A percentile compares a stretch with the other conserved stretches of the same genome.
These are phyloP conservation scores for Penicillium lividum DNA, from an alignment of 495 filamentous ascomycete genomes.

Conservation along the genomic window DNA sequence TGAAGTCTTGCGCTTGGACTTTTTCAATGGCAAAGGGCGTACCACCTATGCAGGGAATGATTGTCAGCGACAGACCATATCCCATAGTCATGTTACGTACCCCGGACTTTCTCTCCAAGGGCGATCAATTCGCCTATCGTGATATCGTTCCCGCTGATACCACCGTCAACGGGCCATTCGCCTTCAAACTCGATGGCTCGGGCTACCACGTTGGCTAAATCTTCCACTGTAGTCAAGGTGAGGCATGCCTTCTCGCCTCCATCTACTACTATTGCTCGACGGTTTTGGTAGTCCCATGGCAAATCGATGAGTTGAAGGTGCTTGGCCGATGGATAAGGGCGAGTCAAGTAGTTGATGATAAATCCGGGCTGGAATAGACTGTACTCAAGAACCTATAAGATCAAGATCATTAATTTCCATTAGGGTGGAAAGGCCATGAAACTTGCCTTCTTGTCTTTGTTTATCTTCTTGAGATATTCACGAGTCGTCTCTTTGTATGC, in stretches of 20 bases:
- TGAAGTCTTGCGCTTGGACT: slow-evolving; percentile 46
- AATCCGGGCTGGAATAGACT: slow-evolving; percentile 57
- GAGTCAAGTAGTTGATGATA: slow-evolving; percentile 55
- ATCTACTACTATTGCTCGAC: slow-evolving; percentile 50
- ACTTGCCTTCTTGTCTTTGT: slow-evolving; percentile 49
- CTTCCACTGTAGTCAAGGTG: slow-evolving; percentile 48
- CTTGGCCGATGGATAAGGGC: slow-evolving; percentile 50
- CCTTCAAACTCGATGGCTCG: slow-evolving; percentile 55
- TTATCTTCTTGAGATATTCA: slow-evolving; percentile 52
- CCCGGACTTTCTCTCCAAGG: slow-evolving; percentile 52
- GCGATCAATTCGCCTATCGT: slow-evolving; percentile 43
- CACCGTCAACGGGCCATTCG: slow-evolving; percentile 56
- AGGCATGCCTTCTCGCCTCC: slow-evolving; percentile 44
- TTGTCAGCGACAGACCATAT: neutral
- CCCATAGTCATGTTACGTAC: slow-evolving; percentile 25
- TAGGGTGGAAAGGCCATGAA: neutral
- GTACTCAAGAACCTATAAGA: slow-evolving; percentile 56
- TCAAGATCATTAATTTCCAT: neutral
- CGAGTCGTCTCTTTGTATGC: slow-evolving; percentile 47
- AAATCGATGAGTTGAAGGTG: slow-evolving; percentile 45
- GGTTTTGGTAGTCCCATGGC: slow-evolving; percentile 48
- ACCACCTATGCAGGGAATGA: slow-evolving; percentile 25
- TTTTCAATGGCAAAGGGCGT: slow-evolving; percentile 43
- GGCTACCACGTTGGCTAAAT: slow-evolving; percentile 48
- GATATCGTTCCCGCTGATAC: slow-evolving; percentile 50